Base-by-base conservation (phyloP, 2,329 filamentous ascomycete species). In the Didymellaceae sp. region DNA sequence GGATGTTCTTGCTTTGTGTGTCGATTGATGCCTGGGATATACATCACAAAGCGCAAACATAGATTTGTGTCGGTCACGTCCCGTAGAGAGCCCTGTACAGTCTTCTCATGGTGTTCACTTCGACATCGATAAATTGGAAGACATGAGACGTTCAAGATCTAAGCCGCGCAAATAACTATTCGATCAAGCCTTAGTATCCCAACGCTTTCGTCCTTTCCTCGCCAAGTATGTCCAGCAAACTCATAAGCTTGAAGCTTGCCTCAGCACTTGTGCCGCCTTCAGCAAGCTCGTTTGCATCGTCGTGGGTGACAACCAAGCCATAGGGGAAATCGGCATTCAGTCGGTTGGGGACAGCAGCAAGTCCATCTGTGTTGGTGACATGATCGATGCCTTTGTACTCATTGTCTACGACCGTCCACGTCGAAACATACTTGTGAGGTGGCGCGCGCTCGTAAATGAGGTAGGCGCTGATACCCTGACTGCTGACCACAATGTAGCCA, bases 361-460 rank as follows among this genome's bases (percentile, higher is more conserved):
- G 67, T 0, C 81, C 80, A 45, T 83, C 81, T 0, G 80, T 82
- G 54, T 83, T 83, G 11, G 76, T 78, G 5, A 83, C 80, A 5
- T 71, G 73, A 40, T 82, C 81, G 17, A 82, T 68, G 2, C 71
- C 66, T 0, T 71, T 75, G 26, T 76, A 68, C 0, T 65, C 56
- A 3, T 79, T 77, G 3, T 71, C 70, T 0, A 74, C 67, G 16
- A 82, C 72, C 0, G 78, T 80, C 31, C 82, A 82, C 0, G 77
- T 80, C 45, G 74, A 68, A 3, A 82, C 75, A 42, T 76, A 81
- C 3, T 77, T 71, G 59, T 83, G 79, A 3, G 80, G 80, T 0
- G 71, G 67, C 1, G 75, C 75, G 6, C 80, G 75, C 5, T 74
- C 72, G 64, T 82, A 82, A 30, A 82, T 71, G 40, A 80, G 77